Conservation (phyloP, 2,329 filamentous ascomycete genomes). For the Alternaria triticina region DNA sequence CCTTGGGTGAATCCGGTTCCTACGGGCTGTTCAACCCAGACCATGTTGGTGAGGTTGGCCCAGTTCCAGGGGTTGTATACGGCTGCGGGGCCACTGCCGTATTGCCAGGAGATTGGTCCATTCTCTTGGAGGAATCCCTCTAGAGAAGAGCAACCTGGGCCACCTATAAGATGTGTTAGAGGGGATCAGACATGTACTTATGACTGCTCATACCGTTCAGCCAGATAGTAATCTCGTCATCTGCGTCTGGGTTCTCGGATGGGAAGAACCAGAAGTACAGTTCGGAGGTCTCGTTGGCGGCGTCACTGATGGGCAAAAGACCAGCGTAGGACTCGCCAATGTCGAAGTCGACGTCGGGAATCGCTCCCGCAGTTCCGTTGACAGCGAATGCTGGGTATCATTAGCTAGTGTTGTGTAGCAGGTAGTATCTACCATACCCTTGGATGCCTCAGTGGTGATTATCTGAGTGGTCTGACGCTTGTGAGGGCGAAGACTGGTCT, state of each 20-base stretch:
- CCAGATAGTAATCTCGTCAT: constrained; percentile 60
- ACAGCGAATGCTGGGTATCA: constrained; percentile 41
- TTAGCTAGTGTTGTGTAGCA: constrained; percentile 1
- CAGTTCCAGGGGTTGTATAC: constrained; percentile 55
- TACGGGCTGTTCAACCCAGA: constrained; percentile 75
- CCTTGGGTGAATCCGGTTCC: constrained; percentile 74
- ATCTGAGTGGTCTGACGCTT: constrained; percentile 36
- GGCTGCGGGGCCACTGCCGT: constrained; percentile 45
- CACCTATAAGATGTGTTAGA: constrained; percentile 9
- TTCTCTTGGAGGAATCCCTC: constrained; percentile 59
- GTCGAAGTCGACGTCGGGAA: constrained; percentile 58
- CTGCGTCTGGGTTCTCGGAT: constrained; percentile 54
- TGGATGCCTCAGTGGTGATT: constrained; percentile 49
- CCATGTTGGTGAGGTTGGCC: constrained; percentile 70
- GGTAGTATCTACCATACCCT: constrained; percentile 11
- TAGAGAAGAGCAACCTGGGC: constrained; percentile 56
- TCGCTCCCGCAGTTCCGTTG: constrained; percentile 45
- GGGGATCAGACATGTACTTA: not conserved
- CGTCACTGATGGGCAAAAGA: constrained; percentile 60
- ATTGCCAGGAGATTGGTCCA: constrained; percentile 55
- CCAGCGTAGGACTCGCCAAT: constrained; percentile 54
- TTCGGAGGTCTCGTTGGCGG: constrained; percentile 53
- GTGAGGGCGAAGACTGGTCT: constrained; percentile 21
- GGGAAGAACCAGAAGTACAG: constrained; percentile 66
- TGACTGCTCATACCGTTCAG: constrained; percentile 32